phyloP scores from a whole-genome alignment of 2,329 filamentous ascomycete genomes.

The Chrysoporthe deuterocubensis region DNA sequence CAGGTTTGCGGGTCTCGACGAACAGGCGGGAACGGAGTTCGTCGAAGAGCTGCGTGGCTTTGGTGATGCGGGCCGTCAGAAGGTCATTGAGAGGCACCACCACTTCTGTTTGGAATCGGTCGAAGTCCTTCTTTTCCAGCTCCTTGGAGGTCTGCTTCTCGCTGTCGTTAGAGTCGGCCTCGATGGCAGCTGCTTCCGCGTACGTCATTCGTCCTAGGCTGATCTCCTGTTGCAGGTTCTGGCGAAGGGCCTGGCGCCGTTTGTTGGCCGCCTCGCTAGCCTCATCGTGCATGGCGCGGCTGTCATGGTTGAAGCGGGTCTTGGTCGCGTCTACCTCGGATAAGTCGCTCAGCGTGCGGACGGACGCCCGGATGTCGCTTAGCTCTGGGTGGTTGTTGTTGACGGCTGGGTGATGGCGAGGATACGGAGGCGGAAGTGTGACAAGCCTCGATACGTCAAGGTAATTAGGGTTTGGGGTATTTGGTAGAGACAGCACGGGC shows the following conservation, averaged over 20 bases:
- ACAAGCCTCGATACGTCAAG: slow-evolving; percentile 91
- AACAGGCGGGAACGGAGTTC: slow-evolving; percentile 74
- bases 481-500: slow-evolving; percentile 48
- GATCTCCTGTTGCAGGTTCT: slow-evolving; percentile 79
- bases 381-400: slow-evolving; percentile 95
- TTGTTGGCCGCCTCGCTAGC: slow-evolving; percentile 53
- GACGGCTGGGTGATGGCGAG: slow-evolving; percentile 90
- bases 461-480: slow-evolving; percentile 54
- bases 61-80: slow-evolving; percentile 73
- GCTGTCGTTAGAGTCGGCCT: slow-evolving; percentile 72
- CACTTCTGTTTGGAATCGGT: slow-evolving; percentile 80
- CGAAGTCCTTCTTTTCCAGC: slow-evolving; percentile 79
- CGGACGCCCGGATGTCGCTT: slow-evolving; percentile 72
- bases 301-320: slow-evolving; percentile 60
- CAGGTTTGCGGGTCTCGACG: slow-evolving; percentile 67
- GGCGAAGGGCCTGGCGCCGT: slow-evolving; percentile 67
- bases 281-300: slow-evolving; percentile 62
- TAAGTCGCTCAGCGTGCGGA: slow-evolving; percentile 75
- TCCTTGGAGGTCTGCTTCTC: slow-evolving; percentile 74
- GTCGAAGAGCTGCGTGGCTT: slow-evolving; percentile 77
- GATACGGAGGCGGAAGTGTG: slow-evolving; percentile 91
- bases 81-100: slow-evolving; percentile 84
- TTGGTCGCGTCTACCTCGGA: slow-evolving; percentile 73
- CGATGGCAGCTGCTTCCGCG: slow-evolving; percentile 79
- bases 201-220: slow-evolving; percentile 79